Evolutionary conservation across 345 rosid genomes (phyloP).

Genomic region (Heritiera littoralis): DNA sequence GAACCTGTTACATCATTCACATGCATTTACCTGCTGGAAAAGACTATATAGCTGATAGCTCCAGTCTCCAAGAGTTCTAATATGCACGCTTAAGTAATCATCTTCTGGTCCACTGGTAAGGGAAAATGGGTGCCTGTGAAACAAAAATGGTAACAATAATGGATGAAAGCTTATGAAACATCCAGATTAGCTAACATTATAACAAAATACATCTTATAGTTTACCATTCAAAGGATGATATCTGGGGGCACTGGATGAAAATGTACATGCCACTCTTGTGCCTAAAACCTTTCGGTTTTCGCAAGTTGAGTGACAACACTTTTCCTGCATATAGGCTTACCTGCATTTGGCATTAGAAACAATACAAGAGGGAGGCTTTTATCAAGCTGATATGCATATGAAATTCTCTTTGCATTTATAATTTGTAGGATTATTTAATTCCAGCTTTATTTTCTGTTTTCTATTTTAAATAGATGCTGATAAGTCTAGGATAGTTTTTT

Average conservation of each 20-base stretch:
- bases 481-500: no score
- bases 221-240: conserved; percentile 63
- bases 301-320: conserved; percentile 42
- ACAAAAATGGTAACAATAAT: background rate
- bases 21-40: conserved; percentile 47
- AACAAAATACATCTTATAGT: no score
- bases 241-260: conserved; percentile 54
- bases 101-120: conserved; percentile 53
- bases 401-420: background rate
- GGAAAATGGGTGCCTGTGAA: conserved; percentile 68
- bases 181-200: no score
- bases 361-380: background rate
- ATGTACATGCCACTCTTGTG: conserved; percentile 56
- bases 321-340: conserved; percentile 51
- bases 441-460: no score
- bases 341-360: conserved; percentile 31
- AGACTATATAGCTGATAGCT: conserved; percentile 45
- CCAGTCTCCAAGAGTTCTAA: conserved; percentile 66
- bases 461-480: no score
- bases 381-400: background rate
- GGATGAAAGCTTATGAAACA: background rate
- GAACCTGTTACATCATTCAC: background rate
- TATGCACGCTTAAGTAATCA: conserved; percentile 51
- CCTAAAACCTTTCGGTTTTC: conserved; percentile 46
- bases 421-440: no score